These are phyloP conservation scores for Crepidotus variabilis DNA, from an alignment of 768 basidiomycete species.

Conservation along the genomic window DNA sequence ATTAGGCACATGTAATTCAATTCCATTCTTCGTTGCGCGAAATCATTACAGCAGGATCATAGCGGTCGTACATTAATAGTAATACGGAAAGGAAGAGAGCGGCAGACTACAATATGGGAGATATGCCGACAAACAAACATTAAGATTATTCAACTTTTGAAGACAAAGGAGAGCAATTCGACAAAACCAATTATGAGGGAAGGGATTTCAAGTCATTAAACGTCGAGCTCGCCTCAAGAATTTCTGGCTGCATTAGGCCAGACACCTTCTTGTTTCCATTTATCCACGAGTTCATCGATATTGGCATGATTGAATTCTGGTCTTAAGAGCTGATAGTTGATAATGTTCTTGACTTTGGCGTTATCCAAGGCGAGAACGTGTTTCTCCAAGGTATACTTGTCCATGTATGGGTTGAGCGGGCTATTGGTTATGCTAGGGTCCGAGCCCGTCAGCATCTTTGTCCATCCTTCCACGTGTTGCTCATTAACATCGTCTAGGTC, in stretches of 20 bases:
- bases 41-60: neutral
- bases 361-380: conserved; percentile 68
- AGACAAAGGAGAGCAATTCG: neutral
- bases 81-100: neutral
- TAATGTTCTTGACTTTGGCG: conserved; percentile 66
- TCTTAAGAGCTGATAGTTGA: conserved; percentile 62
- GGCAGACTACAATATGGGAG: neutral
- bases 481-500: conserved; percentile 87
- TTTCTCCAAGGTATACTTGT: conserved; percentile 66
- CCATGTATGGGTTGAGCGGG: conserved; percentile 77
- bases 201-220: neutral
- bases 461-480: conserved; percentile 79
- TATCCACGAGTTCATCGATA: conserved; percentile 69
- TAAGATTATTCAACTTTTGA: neutral
- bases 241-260: conserved; percentile 41
- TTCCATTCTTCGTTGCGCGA: neutral
- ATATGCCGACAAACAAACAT: neutral
- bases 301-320: conserved; percentile 61
- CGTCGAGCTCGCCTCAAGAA: neutral
- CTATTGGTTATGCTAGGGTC: conserved; percentile 69
- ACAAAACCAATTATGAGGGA: conserved; percentile 4
- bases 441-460: conserved; percentile 70
- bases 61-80: neutral
- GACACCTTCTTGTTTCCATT: conserved; percentile 72
- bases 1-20: neutral